Conservation (phyloP, 2,329 filamentous ascomycete species). For the Ilyonectria mors-panacis region DNA sequence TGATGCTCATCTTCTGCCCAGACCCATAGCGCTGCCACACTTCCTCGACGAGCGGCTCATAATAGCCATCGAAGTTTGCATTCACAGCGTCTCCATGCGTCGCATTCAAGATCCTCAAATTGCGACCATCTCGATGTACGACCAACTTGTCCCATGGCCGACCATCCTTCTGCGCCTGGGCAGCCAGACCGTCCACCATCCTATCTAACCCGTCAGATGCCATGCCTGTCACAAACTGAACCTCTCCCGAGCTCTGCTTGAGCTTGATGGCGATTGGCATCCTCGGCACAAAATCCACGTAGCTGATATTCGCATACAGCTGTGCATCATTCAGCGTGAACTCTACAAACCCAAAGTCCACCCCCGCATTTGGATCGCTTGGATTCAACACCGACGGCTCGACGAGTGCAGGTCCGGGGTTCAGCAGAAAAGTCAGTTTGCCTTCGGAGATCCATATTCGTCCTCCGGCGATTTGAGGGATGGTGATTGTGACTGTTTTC, state of each 20-base stretch:
- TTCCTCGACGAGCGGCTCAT: constrained; percentile 59
- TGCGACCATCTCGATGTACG: constrained; percentile 51
- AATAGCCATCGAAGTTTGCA: constrained; percentile 58
- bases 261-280: constrained; percentile 3
- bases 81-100: constrained; percentile 57
- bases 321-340: constrained; percentile 9
- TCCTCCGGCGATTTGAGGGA: constrained; percentile 1
- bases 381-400: constrained; percentile 15
- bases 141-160: constrained; percentile 62
- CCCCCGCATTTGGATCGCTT: constrained; percentile 10
- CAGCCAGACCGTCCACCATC: not conserved
- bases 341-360: constrained; percentile 16
- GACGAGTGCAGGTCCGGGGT: constrained; percentile 1
- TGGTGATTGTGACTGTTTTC: not conserved
- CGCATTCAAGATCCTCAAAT: constrained; percentile 62
- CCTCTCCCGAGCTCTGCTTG: not conserved
- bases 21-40: constrained; percentile 61
- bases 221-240: not conserved
- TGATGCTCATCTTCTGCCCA: constrained; percentile 55
- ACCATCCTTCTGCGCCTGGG: constrained; percentile 55
- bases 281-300: constrained; percentile 15
- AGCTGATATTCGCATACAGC: constrained; percentile 22
- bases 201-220: not conserved
- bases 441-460: not conserved
- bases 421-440: not conserved